phyloP scores from a whole-genome alignment of 2,329 filamentous ascomycete species.

The Fusarium sp. region DNA sequence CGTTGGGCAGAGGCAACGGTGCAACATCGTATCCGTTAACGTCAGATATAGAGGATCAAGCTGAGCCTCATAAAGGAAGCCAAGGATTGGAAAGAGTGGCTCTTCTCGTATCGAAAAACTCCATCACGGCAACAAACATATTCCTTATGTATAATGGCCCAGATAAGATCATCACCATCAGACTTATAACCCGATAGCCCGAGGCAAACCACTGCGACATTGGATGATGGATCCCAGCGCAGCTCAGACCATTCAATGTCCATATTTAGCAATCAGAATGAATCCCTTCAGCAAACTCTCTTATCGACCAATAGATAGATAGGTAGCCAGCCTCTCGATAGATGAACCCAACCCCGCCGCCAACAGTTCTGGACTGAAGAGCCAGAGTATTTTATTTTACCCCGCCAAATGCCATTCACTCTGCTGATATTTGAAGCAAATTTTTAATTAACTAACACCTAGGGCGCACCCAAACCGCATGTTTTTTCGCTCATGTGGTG shows the following conservation, averaged over 20 bases:
- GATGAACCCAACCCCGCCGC: conserved; percentile 8
- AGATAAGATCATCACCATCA: neutral
- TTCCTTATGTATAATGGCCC: neutral
- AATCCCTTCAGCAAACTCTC: neutral
- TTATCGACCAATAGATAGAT: conserved; percentile 19
- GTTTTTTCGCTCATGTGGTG: neutral
- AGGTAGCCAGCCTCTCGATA: neutral
- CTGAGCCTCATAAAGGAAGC: neutral
- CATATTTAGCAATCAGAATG: conserved; percentile 13
- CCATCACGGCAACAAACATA: neutral
- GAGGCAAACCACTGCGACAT: neutral
- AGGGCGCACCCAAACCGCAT: conserved; percentile 7
- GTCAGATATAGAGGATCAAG: neutral
- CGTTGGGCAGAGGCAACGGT: neutral
- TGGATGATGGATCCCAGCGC: neutral
- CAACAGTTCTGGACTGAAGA: conserved; percentile 7
- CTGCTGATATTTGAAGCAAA: neutral
- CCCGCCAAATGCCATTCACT: conserved; percentile 22
- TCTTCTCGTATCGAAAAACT: conserved; percentile 21
- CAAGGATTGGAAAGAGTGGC: conserved; percentile 6
- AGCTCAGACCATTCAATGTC: neutral
- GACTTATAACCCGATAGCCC: conserved; percentile 1
- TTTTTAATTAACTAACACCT: neutral
- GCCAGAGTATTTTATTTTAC: conserved; percentile 16
- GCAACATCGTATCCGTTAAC: neutral